phyloP scores from a whole-genome alignment of 257 asterid genomes.

The Thymus quinquecostatus region DNA sequence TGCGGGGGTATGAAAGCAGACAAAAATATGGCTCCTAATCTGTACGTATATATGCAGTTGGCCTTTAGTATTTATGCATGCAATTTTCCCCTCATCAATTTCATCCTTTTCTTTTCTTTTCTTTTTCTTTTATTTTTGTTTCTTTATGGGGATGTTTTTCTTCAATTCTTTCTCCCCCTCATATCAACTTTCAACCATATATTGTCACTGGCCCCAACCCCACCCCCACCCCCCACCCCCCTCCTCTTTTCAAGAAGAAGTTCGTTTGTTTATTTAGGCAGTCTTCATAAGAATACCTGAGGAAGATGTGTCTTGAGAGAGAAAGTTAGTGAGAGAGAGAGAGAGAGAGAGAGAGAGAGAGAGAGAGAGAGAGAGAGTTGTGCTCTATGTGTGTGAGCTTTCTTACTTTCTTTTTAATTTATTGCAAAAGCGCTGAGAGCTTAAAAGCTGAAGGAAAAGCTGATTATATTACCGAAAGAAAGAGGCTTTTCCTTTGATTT shows the following conservation, averaged over 20 bases:
- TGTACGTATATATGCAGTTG: slow-evolving; percentile 44
- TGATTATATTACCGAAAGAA: slow-evolving; percentile 53
- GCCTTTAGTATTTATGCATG: slow-evolving; percentile 50
- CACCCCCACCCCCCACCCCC: neutral
- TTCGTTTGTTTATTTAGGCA: slow-evolving; percentile 17
- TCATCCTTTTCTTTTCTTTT: too few species aligned
- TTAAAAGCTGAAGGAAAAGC: slow-evolving; percentile 43
- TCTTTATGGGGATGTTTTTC: slow-evolving; percentile 41
- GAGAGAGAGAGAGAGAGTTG: neutral
- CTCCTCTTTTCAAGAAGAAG: slow-evolving; percentile 14
- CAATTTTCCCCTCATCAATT: slow-evolving; percentile 35
- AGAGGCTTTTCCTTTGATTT: slow-evolving; percentile 34
- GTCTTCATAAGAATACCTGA: slow-evolving; percentile 35
- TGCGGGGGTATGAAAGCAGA: slow-evolving; percentile 40
- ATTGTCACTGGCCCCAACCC: slow-evolving; percentile 21
- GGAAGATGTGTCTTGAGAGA: slow-evolving; percentile 31
- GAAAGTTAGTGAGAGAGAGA: neutral
- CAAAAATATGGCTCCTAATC: slow-evolving; percentile 43
- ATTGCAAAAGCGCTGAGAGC: slow-evolving; percentile 35
- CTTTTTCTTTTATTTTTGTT: slow-evolving; percentile 40
- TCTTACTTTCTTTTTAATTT: neutral
- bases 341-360: neutral
- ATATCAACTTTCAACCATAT: slow-evolving; percentile 37
- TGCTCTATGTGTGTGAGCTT: slow-evolving; percentile 1
- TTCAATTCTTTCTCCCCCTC: slow-evolving; percentile 31